These are phyloP conservation scores for Colletotrichum melonis DNA, from an alignment of 2,329 filamentous ascomycete genomes.

Conservation along the genomic window DNA sequence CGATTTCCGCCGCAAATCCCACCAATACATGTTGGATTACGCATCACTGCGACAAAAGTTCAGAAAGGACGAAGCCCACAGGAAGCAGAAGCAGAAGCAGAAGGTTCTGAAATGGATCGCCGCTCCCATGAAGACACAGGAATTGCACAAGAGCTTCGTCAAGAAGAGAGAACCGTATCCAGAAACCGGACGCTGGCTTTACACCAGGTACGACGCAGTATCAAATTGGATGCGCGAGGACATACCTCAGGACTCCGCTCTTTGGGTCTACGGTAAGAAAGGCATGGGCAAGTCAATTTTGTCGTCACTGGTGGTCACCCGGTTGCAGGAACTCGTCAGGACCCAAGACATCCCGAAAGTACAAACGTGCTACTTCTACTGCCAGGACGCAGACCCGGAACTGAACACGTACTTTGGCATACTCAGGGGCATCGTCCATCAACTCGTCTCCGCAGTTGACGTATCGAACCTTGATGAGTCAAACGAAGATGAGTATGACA, in stretches of 20 bases:
- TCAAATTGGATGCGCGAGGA: slow-evolving; percentile 33
- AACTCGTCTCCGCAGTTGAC: slow-evolving; percentile 40
- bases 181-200: slow-evolving; percentile 27
- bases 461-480: background rate
- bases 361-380: slow-evolving; percentile 54
- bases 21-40: background rate
- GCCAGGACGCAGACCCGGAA: slow-evolving; percentile 44
- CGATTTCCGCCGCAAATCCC: background rate
- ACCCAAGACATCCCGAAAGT: slow-evolving; percentile 15
- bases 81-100: slow-evolving; percentile 2
- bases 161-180: background rate
- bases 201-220: slow-evolving; percentile 12
- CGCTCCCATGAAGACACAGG: slow-evolving; percentile 1
- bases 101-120: slow-evolving; percentile 23
- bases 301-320: slow-evolving; percentile 50
- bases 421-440: slow-evolving; percentile 45
- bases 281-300: slow-evolving; percentile 55
- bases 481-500: background rate
- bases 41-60: background rate
- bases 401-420: slow-evolving; percentile 44
- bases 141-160: slow-evolving; percentile 1
- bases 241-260: slow-evolving; percentile 38
- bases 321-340: slow-evolving; percentile 36
- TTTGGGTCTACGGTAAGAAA: slow-evolving; percentile 48
- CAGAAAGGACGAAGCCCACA: background rate